Base-by-base conservation (phyloP, 192 early-diverging fungal species). In the Pilobolus umbonatus region DNA sequence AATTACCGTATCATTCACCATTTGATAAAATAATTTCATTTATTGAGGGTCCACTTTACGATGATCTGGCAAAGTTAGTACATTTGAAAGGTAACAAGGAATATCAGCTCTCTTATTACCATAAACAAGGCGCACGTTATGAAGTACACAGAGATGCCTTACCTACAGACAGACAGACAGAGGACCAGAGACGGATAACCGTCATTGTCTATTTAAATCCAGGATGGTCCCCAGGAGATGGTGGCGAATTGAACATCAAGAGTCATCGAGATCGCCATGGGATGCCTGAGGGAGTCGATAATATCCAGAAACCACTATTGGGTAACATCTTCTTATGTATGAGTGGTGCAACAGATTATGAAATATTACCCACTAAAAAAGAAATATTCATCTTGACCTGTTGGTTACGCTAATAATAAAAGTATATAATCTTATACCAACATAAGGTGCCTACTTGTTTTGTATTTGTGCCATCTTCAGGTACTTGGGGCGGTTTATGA, bases 341-440 rank as follows among this genome's bases (percentile, higher is more conserved):
- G 30, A 64, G 77, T 47, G 83, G 83, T 11, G 83, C 82, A 15
- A 72, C 78, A 36, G 83, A 85, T 28, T 76, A 85, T 68, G 78
- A 65, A 6, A 69, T 80, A 10, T 46, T 74, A 15, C 64, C 69
- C 30, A 63, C 78, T 11, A 65, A 65, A 25, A 72, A 72, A 19
- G 69, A 75, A 30, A 69, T 74, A 21, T 73, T 76, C 52, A 72
- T 75, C 24, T 43, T 80, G 53, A 76, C 78, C 7, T 71, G 72
- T 1, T 80, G 78, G 78, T 64, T 74, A 44, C 63, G 78, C 36
- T 80, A 69, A 60, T 4, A 14, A 28, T n/a, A n/a, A n/a, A n/a
- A n/a, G n/a, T n/a, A n/a, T n/a, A n/a, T n/a, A n/a, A n/a, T n/a
- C n/a, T n/a, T n/a, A n/a, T n/a, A n/a, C n/a, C n/a, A n/a, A n/a